Evolutionary conservation across 371 early-diverging fungal genomes (phyloP), one percentile per base, ranked within the genome.

Genomic region (Circinella umbellata): DNA sequence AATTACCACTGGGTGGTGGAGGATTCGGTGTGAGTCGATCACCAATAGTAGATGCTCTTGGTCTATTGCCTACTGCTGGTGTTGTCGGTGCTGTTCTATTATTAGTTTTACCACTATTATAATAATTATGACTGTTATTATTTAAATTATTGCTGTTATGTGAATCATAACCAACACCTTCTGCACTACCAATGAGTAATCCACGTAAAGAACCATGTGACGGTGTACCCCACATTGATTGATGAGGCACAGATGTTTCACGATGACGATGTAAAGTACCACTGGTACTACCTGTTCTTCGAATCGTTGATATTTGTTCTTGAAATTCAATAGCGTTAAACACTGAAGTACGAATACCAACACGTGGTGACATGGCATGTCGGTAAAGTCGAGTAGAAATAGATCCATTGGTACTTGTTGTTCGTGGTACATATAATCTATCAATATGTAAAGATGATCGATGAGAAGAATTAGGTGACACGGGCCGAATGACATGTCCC

Each of bases 301-400:
- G 76, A 14, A 82, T 73, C 14, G 71, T 71, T 0, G 72, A 63
- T 3, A 82, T 69, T 67, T 82, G 77, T 39, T 82, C 80, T 68
- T 77, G 79, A 49, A 64, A 64, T 47, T 83, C 84, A 42, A 84
- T 84, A 3, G 84, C 84, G 47, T 78, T 73, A 65, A 81, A 81
- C 3, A 84, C 18, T 6, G 84, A 84, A 3, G 81, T 74, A 35
- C 84, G 69, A 42, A 84, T 80, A 34, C 84, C 84, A 14, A 84
- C 69, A 61, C 84, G 78, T 10, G 84, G 80, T 8, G 84, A 73
- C 68, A 81, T 74, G 6, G 80, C 71, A 68, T 75, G 80, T 20
- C 76, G 66, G 37, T 73, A 78, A 5, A 74, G 57, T 42, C 75
- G 69, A 20, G 80, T 68, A 13, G 84, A 75, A 3, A 80, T 76